phyloP scores from a whole-genome alignment of 2,329 filamentous ascomycete species.

The Trichophyton schoenleinii region DNA sequence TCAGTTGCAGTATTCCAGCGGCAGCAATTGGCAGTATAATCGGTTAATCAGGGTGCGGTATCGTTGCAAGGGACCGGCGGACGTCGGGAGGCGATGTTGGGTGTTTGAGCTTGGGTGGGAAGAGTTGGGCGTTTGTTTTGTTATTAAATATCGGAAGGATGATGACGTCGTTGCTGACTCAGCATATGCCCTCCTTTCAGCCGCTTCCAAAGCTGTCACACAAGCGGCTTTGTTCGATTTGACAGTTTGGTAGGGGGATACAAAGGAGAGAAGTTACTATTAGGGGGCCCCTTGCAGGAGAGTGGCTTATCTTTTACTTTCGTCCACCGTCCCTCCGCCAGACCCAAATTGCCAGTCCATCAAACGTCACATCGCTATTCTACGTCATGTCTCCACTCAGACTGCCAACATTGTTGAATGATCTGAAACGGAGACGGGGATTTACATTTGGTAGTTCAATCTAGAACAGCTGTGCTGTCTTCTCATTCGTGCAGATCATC shows the following conservation, averaged over 20 bases:
- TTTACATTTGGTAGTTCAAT: not conserved
- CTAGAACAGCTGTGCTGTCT: not conserved
- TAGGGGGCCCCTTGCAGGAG: not conserved
- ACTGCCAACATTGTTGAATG: not conserved
- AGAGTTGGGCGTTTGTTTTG: not conserved
- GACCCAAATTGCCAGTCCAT: not conserved
- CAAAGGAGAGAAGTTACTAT: not conserved
- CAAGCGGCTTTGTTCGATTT: not conserved
- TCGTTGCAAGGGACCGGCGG: too few relatives aligned
- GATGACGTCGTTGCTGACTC: slow-evolving; percentile 4
- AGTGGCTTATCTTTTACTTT: not conserved
- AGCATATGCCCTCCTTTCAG: not conserved
- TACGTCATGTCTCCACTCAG: slow-evolving; percentile 1
- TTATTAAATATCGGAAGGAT: not conserved
- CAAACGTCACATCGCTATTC: not conserved
- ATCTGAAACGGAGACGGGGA: not conserved
- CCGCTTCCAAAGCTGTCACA: not conserved
- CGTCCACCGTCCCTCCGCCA: not conserved
- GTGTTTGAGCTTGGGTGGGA: not conserved
- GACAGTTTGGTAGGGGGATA: not conserved
- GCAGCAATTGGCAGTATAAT: not conserved
- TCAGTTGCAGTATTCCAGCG: not conserved
- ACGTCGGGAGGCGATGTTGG: not conserved
- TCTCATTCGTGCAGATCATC: not conserved
- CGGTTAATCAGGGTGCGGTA: too few relatives aligned